These are phyloP conservation scores for Ceratobasidium sp. DNA, from an alignment of 1,284 basidiomycete genomes.

Conservation along the genomic window DNA sequence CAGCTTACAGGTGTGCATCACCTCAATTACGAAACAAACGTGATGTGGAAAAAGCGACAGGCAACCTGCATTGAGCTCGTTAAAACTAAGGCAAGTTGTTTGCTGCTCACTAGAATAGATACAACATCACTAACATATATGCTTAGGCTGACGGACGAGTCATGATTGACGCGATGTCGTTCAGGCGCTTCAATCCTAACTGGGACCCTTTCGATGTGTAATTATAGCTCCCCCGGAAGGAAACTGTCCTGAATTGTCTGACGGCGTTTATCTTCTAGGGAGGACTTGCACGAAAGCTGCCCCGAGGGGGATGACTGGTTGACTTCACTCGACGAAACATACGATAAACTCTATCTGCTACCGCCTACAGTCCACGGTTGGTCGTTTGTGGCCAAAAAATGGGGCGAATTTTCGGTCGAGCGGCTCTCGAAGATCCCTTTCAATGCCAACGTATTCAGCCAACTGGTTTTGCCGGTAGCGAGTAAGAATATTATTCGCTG, in stretches of 20 bases:
- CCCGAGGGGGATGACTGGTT: background rate
- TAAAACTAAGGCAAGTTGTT: background rate
- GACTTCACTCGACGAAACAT: background rate
- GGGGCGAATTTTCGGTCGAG: background rate
- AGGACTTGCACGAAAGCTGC: background rate
- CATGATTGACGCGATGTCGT: slow-evolving; percentile 14
- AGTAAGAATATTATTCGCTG: background rate
- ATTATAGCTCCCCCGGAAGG: background rate
- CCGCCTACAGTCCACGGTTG: slow-evolving; percentile 1
- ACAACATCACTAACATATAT: background rate
- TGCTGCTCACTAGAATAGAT: too few species aligned
- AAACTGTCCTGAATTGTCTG: background rate
- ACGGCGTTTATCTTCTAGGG: background rate
- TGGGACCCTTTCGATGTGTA: slow-evolving; percentile 3
- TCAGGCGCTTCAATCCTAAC: background rate
- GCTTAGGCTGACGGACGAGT: background rate
- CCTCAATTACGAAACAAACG: background rate
- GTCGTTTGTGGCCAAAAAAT: background rate
- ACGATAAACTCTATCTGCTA: background rate
- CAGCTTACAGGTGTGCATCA: background rate
- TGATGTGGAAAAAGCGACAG: background rate
- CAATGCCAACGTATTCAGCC: background rate
- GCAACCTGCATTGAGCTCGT: background rate
- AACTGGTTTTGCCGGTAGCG: slow-evolving; percentile 4
- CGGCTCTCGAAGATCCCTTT: background rate